phyloP scores from a whole-genome alignment of 805 yeast genomes.

The Wickerhamiella dianesei region DNA sequence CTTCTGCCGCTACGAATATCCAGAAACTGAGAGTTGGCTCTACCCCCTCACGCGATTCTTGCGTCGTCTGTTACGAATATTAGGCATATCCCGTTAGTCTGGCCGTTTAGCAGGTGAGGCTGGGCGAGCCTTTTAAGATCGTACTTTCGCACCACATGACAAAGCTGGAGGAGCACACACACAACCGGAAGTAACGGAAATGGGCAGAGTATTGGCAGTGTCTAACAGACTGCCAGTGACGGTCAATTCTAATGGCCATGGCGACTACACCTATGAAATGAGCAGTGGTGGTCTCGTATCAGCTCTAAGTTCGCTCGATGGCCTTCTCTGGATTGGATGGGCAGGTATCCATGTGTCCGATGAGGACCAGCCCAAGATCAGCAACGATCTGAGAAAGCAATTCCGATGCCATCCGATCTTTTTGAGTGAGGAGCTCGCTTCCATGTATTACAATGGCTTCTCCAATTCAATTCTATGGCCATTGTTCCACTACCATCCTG shows the following conservation, averaged over 20 bases:
- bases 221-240: constrained; percentile 95
- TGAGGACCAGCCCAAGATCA: constrained; percentile 55
- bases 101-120: not conserved
- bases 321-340: constrained; percentile 88
- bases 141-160: not conserved
- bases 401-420: constrained; percentile 87
- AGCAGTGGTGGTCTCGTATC: constrained; percentile 97
- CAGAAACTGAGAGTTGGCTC: no score
- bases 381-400: constrained; percentile 53
- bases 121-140: not conserved
- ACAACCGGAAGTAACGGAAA: not conserved
- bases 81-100: not conserved
- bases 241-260: constrained; percentile 33
- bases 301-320: constrained; percentile 84
- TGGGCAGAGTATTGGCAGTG: constrained; percentile 56
- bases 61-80: not conserved
- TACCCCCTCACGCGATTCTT: no score
- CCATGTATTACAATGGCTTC: constrained; percentile 92
- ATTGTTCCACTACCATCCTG: constrained; percentile 95
- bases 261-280: constrained; percentile 71
- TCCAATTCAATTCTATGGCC: constrained; percentile 96
- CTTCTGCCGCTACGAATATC: no score
- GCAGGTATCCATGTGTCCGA: constrained; percentile 76
- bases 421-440: constrained; percentile 79
- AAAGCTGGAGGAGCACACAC: not conserved